Base-by-base conservation (phyloP, 208 protist species). In the Wallacemonas sp. region DNA sequence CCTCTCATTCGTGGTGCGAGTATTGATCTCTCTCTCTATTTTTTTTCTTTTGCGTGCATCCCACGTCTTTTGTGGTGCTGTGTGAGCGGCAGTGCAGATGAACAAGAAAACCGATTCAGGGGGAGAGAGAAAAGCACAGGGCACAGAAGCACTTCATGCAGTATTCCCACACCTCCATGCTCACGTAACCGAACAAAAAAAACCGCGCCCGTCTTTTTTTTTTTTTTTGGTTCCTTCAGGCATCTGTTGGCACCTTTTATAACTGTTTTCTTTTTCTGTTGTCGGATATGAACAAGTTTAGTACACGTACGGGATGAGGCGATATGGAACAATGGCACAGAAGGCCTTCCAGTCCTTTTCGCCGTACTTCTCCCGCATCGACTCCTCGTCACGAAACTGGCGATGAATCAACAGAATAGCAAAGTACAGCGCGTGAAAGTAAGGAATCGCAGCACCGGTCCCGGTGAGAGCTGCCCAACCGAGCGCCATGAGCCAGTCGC, bases 371-470 rank as follows among this genome's bases (percentile, higher is more conserved):
- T 80, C 68, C 38, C 27, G 30, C 84, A 98, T 98, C 27, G 83
- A 70, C 61, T 88, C 67, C 60, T 98, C 91, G 66, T 99, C 98
- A 46, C 98, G 86, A 45, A 89, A 56, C 63, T 95, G 93, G 19
- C 98, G 84, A 60, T 99, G 93, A 9, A 98, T 73, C 12, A 99
- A 84, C 2, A 99, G 74, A 19, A 84, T 69, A 22, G 82, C 86
- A 56, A 99, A 96, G 78, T 98, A 98, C 3, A 99, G 66, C 21
- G 79, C 76, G 62, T 99, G 98, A 62, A 96, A 98, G 68, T 97
- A 98, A 5, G 96, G 93, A 19, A 98, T 58, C 6, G 88, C 9
- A 38, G 79, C 72, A 17, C 47, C 63, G 34, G 83, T 84, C 27
- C 90, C 88, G 39, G 74, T 82, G 39, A 93, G 77, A 21, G 76